Conservation (phyloP, 2,329 filamentous ascomycete species). For the Leptographium radiaticola region DNA sequence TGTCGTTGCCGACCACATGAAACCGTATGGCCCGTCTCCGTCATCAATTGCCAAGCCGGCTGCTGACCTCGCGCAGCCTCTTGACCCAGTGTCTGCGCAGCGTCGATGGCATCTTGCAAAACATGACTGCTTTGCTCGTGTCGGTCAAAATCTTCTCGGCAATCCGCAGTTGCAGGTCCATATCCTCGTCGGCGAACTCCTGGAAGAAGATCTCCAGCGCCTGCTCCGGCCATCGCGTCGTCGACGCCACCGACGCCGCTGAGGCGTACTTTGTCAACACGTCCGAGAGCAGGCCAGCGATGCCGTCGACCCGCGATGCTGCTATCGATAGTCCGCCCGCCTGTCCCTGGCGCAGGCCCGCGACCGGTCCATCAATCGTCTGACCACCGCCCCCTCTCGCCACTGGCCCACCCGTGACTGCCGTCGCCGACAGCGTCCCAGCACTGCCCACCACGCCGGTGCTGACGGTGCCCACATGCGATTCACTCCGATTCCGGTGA, state of each 20-base stretch:
- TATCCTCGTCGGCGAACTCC: slow-evolving; percentile 43
- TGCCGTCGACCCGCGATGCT: slow-evolving; percentile 14
- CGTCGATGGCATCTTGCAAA: slow-evolving; percentile 44
- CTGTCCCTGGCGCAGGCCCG: neutral
- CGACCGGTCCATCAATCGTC: neutral
- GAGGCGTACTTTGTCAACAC: slow-evolving; percentile 23
- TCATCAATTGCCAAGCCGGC: slow-evolving; percentile 11
- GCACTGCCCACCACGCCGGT: neutral
- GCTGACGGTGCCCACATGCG: neutral
- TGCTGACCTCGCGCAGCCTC: slow-evolving; percentile 33
- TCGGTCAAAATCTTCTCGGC: slow-evolving; percentile 45
- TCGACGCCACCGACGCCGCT: slow-evolving; percentile 15
- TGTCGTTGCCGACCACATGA: no score
- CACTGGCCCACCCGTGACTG: neutral
- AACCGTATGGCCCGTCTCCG: neutral
- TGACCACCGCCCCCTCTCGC: neutral
- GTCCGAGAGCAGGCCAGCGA: slow-evolving; percentile 24
- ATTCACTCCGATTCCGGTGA: slow-evolving; percentile 3
- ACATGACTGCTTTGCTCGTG: slow-evolving; percentile 47
- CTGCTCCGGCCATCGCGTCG: slow-evolving; percentile 40
- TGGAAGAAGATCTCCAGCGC: slow-evolving; percentile 46
- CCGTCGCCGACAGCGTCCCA: neutral
- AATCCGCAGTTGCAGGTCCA: slow-evolving; percentile 45
- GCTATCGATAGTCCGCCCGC: slow-evolving; percentile 9
- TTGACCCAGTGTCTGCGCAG: slow-evolving; percentile 44